Evolutionary conservation across 2,329 filamentous ascomycete species (phyloP).

Genomic region (Sporothrix brunneoviolacea): DNA sequence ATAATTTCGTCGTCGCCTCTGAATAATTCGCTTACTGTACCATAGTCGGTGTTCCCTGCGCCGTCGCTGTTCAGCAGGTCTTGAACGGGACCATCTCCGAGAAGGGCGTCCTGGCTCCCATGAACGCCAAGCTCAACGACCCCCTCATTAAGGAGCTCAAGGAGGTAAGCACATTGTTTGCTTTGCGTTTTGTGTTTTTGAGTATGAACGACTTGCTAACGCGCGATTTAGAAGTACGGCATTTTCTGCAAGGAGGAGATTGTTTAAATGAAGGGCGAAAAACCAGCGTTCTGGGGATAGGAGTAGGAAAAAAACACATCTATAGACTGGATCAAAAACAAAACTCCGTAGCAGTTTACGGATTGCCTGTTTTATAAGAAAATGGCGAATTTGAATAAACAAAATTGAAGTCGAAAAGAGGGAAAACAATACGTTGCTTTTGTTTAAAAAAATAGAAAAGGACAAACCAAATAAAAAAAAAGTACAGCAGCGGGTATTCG

Average conservation of each 20-base stretch:
- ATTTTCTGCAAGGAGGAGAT: slow-evolving; percentile 22
- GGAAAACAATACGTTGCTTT: background rate
- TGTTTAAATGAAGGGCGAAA: too few relatives aligned
- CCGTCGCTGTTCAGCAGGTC: slow-evolving; percentile 56
- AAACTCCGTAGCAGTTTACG: too few relatives aligned
- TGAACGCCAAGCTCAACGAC: slow-evolving; percentile 56
- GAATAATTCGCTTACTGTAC: too few relatives aligned
- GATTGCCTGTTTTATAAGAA: too few relatives aligned
- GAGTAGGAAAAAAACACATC: background rate
- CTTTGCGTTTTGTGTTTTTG: background rate
- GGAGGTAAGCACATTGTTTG: slow-evolving; percentile 51
- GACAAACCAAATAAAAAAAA: slow-evolving; percentile 1
- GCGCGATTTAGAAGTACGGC: slow-evolving; percentile 11
- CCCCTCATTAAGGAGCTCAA: slow-evolving; percentile 72
- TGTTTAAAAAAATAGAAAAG: background rate
- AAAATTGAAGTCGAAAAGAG: background rate
- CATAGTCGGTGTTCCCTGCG: slow-evolving; percentile 63
- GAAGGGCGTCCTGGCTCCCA: slow-evolving; percentile 61
- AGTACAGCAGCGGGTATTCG: slow-evolving; percentile 14
- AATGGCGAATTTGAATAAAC: too few relatives aligned
- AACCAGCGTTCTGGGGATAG: background rate
- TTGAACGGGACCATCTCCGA: slow-evolving; percentile 57
- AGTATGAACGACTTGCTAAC: background rate
- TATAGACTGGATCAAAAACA: background rate
- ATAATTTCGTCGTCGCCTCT: too few relatives aligned